phyloP scores from a whole-genome alignment of 805 yeast species.

The Saccharomyces paradoxus region DNA sequence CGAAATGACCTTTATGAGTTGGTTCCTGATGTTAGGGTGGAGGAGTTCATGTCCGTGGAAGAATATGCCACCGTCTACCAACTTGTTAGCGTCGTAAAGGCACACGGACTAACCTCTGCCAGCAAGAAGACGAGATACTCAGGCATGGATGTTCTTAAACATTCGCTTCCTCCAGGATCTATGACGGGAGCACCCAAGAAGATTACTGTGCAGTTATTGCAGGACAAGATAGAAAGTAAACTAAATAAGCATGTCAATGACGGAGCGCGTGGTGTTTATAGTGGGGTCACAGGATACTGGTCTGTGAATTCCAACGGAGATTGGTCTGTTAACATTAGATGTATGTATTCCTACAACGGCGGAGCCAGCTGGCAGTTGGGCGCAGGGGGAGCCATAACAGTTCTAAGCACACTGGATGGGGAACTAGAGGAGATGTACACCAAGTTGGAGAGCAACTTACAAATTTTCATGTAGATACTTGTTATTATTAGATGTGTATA shows the following conservation, averaged over 20 bases:
- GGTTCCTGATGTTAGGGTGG: slow-evolving; percentile 56
- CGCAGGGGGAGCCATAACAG: slow-evolving; percentile 97
- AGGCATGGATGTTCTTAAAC: slow-evolving; percentile 73
- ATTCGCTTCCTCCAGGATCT: slow-evolving; percentile 92
- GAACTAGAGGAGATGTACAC: slow-evolving; percentile 90
- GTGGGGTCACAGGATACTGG: slow-evolving; percentile 96
- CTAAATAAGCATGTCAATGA: slow-evolving; percentile 28
- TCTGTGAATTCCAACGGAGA: slow-evolving; percentile 78
- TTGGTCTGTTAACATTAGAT: slow-evolving; percentile 92
- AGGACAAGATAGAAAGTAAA: slow-evolving; percentile 31
- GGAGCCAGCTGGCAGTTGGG: slow-evolving; percentile 71
- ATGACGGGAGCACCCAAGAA: slow-evolving; percentile 99
- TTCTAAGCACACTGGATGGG: slow-evolving; percentile 68
- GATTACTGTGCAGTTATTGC: slow-evolving; percentile 78
- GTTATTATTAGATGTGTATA: not conserved
- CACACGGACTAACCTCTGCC: slow-evolving; percentile 30
- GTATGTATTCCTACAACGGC: slow-evolving; percentile 57
- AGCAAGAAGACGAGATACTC: slow-evolving; percentile 28
- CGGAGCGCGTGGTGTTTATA: slow-evolving; percentile 65
- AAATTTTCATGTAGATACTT: slow-evolving; percentile 40
- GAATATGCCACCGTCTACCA: slow-evolving; percentile 89
- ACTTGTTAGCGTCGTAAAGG: slow-evolving; percentile 81
- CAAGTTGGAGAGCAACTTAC: slow-evolving; percentile 73
- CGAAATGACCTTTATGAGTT: slow-evolving; percentile 80
- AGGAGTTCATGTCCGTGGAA: slow-evolving; percentile 82